These are phyloP conservation scores for Lanmaoa pseudosensibilis DNA, from an alignment of 768 basidiomycete species.

Conservation along the genomic window DNA sequence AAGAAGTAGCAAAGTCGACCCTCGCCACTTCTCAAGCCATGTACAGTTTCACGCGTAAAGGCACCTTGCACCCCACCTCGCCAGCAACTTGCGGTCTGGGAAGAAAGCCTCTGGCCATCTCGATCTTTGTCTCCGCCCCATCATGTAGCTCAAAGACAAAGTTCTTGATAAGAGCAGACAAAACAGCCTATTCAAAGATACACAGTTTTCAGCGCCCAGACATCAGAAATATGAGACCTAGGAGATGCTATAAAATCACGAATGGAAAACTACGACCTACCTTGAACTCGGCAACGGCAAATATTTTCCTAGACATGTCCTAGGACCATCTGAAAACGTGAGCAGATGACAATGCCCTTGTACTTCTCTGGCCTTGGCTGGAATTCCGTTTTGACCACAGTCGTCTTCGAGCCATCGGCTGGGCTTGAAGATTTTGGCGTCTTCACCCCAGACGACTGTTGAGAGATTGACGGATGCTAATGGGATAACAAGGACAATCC, in stretches of 20 bases:
- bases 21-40: background rate
- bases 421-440: conserved; percentile 58
- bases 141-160: conserved; percentile 40
- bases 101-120: conserved; percentile 13
- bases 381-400: conserved; percentile 17
- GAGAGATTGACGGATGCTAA: conserved; percentile 51
- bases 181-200: conserved; percentile 35
- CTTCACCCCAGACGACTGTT: conserved; percentile 57
- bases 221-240: background rate
- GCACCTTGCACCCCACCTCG: conserved; percentile 27
- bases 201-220: background rate
- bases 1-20: too few species aligned
- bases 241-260: background rate
- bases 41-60: conserved; percentile 24
- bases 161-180: conserved; percentile 42
- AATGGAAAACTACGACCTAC: conserved; percentile 11
- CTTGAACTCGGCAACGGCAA: conserved; percentile 44
- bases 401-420: conserved; percentile 56
- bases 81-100: conserved; percentile 17
- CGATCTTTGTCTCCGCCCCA: conserved; percentile 33
- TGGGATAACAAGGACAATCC: conserved; percentile 43
- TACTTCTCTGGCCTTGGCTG: conserved; percentile 37
- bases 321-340: conserved; percentile 51
- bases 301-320: conserved; percentile 51
- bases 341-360: conserved; percentile 52